Evolutionary conservation across 345 rosid genomes (phyloP).

Genomic region (Melaleuca quinquenervia): DNA sequence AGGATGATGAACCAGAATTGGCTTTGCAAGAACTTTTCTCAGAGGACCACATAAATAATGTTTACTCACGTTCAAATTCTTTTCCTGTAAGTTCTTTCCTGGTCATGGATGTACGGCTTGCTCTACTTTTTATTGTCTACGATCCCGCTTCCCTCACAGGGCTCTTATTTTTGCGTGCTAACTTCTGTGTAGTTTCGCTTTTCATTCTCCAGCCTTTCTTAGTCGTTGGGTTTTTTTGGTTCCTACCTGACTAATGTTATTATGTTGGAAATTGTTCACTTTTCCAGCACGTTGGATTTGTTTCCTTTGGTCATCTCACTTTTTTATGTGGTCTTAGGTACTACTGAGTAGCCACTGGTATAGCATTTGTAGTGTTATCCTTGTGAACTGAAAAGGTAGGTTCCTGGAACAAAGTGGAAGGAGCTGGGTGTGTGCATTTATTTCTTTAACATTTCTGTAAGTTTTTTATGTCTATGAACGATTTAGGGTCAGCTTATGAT

Average conservation of each 20-base stretch:
- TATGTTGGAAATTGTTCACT: background rate
- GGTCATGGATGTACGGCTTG: background rate
- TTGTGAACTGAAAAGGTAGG: background rate
- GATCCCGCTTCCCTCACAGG: background rate
- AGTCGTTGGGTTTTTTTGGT: background rate
- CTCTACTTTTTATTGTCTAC: background rate
- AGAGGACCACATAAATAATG: slow-evolving; percentile 5
- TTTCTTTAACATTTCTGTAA: background rate
- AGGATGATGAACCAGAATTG: slow-evolving; percentile 18
- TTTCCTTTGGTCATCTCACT: background rate
- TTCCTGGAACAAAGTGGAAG: background rate
- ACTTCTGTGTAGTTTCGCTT: background rate
- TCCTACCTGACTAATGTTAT: background rate
- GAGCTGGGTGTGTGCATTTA: background rate
- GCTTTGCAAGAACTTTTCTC: slow-evolving; percentile 22
- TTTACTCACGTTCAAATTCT: slow-evolving; percentile 2
- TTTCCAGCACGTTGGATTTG: background rate
- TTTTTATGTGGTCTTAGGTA: background rate
- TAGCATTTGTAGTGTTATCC: background rate
- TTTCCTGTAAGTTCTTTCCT: background rate
- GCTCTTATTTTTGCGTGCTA: background rate
- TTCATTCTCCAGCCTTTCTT: background rate
- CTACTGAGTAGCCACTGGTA: background rate
- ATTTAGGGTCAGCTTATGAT: background rate
- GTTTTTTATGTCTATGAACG: background rate